These are phyloP conservation scores for Leersia perrieri DNA, from an alignment of 176 grass and related monocot genomes.

Conservation along the genomic window DNA sequence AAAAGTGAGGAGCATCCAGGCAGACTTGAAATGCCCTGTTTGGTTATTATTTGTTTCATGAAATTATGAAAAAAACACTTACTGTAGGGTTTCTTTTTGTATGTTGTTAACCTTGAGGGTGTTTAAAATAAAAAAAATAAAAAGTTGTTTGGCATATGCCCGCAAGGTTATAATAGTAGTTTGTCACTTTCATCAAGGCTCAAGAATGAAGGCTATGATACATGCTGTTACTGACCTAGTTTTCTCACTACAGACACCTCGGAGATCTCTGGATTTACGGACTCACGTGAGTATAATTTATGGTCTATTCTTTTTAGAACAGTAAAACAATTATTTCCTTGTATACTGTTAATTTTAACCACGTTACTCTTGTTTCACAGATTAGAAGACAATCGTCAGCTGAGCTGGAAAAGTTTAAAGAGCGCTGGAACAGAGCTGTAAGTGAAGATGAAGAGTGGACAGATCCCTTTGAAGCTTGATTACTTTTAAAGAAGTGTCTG, in stretches of 20 bases:
- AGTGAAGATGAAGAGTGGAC: conserved; percentile 76
- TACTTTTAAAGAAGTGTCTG: background rate
- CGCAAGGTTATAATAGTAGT: background rate
- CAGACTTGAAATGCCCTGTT: background rate
- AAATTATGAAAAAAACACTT: background rate
- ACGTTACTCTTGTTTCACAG: conserved; percentile 28
- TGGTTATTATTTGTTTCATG: background rate
- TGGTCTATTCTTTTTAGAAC: background rate
- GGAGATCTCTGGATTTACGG: conserved; percentile 82
- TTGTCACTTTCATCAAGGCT: conserved; percentile 2
- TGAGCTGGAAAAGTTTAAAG: conserved; percentile 79
- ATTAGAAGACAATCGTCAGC: conserved; percentile 91
- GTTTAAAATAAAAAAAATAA: background rate
- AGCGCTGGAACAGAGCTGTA: conserved; percentile 84
- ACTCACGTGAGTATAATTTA: conserved; percentile 54
- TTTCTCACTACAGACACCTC: conserved; percentile 43
- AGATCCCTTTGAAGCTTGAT: conserved; percentile 61
- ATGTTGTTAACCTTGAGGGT: background rate
- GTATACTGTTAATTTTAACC: background rate
- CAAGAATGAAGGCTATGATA: background rate
- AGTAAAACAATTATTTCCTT: background rate
- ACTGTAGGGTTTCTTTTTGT: background rate
- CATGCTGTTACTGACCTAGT: background rate
- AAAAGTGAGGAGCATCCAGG: background rate
- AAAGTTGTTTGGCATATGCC: background rate